Conservation (phyloP, 495 filamentous ascomycete genomes). For the Annulohypoxylon nitens region DNA sequence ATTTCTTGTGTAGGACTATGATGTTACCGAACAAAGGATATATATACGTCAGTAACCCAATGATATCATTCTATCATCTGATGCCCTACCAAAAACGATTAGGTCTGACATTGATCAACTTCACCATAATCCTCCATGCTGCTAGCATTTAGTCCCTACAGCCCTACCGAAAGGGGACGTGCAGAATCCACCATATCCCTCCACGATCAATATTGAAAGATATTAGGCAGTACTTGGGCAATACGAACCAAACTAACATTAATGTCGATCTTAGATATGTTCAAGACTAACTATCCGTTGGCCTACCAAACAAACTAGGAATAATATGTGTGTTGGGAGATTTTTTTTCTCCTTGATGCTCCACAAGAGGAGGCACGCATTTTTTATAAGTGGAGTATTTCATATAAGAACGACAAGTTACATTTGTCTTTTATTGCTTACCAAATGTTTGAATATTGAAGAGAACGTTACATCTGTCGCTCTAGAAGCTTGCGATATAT, state of each 20-base stretch:
- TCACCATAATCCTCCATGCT: not conserved
- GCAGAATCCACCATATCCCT: not conserved
- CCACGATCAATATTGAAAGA: not conserved
- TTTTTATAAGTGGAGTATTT: not conserved
- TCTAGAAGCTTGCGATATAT: not conserved
- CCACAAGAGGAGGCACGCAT: not conserved
- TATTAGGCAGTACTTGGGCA: not conserved
- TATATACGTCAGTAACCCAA: conserved; percentile 5
- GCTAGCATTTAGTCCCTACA: not conserved
- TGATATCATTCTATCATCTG: not conserved
- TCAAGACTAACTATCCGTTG: not conserved
- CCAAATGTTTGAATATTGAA: not conserved
- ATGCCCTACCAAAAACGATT: not conserved
- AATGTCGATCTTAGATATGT: not conserved
- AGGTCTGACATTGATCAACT: conserved; percentile 2
- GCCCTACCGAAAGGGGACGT: conserved; percentile 1
- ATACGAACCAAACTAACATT: not conserved
- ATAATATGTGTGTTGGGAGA: not conserved
- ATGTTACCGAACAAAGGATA: conserved; percentile 8
- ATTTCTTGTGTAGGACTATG: not conserved
- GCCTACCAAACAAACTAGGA: not conserved
- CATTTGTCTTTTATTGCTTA: not conserved
- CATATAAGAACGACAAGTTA: not conserved
- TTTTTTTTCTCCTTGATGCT: not conserved
- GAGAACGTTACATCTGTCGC: not conserved